phyloP scores from a whole-genome alignment of 495 filamentous ascomycete genomes.

The Elasticomyces elasticus region DNA sequence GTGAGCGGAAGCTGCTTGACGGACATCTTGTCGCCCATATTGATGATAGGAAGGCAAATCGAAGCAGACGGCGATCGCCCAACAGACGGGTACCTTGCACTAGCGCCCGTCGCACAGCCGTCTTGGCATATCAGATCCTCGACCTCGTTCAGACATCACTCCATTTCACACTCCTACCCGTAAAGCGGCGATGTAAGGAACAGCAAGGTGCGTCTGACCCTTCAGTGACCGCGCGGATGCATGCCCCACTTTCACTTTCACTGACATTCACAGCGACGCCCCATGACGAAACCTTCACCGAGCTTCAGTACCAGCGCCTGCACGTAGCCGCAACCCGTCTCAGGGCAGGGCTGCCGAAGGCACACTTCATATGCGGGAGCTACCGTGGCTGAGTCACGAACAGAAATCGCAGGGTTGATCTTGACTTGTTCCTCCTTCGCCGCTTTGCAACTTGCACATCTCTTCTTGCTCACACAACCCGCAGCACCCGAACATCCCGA shows the following conservation, averaged over 20 bases:
- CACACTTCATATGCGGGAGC: neutral
- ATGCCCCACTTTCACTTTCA: neutral
- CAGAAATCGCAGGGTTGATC: conserved; percentile 37
- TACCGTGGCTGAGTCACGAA: conserved; percentile 39
- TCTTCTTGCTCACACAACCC: conserved; percentile 1
- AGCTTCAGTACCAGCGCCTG: neutral
- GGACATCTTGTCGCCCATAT: conserved; percentile 16
- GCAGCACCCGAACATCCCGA: neutral
- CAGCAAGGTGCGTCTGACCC: neutral
- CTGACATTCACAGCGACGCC: conserved; percentile 1
- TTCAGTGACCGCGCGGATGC: neutral
- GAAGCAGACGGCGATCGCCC: neutral
- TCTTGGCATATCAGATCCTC: no score
- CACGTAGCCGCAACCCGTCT: neutral
- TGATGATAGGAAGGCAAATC: neutral
- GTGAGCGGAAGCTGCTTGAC: conserved; percentile 40
- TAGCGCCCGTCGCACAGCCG: no score
- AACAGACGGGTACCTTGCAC: no score
- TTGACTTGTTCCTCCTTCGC: conserved; percentile 5
- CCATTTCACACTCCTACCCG: neutral
- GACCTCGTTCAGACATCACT: neutral
- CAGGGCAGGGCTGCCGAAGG: neutral
- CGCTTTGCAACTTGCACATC: neutral
- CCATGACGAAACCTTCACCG: conserved; percentile 1
- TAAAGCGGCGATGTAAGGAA: neutral